These are phyloP conservation scores for Ceratobasidium sp. DNA, from an alignment of 1,284 basidiomycete species.

Conservation along the genomic window DNA sequence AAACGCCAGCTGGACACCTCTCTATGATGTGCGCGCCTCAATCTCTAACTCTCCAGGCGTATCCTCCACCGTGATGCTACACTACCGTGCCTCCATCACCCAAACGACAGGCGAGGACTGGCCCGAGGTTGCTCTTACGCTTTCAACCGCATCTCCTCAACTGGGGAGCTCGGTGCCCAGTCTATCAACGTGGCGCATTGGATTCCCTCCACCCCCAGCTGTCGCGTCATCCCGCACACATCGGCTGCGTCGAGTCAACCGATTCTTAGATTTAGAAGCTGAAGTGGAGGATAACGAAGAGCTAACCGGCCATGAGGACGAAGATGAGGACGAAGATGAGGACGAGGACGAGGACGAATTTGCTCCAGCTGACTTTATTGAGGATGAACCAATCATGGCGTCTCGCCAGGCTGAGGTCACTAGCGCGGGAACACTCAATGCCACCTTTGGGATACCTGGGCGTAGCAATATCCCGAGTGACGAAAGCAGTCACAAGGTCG, in stretches of 20 bases:
- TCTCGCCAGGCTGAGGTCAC: neutral
- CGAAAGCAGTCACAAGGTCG: constrained; percentile 61
- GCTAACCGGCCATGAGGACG: neutral
- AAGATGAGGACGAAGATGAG: too few relatives aligned
- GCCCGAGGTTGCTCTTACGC: constrained; percentile 48
- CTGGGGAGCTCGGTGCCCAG: constrained; percentile 49
- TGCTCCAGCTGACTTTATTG: neutral
- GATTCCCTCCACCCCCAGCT: constrained; percentile 21
- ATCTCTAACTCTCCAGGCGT: constrained; percentile 40
- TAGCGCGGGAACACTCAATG: constrained; percentile 26
- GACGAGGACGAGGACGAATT: neutral
- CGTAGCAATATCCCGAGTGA: constrained; percentile 44
- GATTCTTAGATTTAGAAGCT: too few relatives aligned
- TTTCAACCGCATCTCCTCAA: constrained; percentile 50
- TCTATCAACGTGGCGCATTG: constrained; percentile 46
- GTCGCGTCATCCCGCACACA: neutral
- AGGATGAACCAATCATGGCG: neutral
- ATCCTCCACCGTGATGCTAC: constrained; percentile 45
- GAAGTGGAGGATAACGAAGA: neutral
- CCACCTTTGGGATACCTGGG: constrained; percentile 46
- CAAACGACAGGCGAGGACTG: constrained; percentile 51
- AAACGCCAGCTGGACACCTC: too few relatives aligned
- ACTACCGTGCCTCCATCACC: constrained; percentile 51
- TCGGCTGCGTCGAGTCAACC: too few relatives aligned
- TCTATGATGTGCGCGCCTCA: constrained; percentile 51